A percentile compares a stretch with the other conserved stretches of the same genome.
Evolutionary conservation across 2,329 filamentous ascomycete species (phyloP).

Genomic region (Bipolaris cookei): DNA sequence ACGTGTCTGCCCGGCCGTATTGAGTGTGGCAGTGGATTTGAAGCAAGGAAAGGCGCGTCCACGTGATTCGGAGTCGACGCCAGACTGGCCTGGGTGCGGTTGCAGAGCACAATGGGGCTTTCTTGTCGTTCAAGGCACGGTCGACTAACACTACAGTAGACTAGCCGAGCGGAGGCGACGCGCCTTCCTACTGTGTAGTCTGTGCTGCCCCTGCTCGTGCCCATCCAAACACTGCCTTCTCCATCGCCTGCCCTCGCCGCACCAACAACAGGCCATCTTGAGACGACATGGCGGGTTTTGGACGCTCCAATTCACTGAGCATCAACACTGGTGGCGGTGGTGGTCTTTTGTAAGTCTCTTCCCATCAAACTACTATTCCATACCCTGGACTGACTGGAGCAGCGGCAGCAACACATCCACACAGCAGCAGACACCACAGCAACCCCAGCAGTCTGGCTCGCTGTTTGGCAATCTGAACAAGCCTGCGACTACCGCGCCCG

Average conservation of each 20-base stretch:
- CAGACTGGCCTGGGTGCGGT: neutral
- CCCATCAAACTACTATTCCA: neutral
- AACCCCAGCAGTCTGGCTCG: conserved; percentile 27
- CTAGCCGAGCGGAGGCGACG: conserved; percentile 31
- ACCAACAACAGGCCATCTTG: neutral
- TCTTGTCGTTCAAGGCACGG: conserved; percentile 2
- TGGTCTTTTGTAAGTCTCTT: conserved; percentile 55
- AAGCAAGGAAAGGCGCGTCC: neutral
- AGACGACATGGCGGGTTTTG: conserved; percentile 51
- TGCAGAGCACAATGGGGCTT: conserved; percentile 14
- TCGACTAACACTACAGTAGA: neutral
- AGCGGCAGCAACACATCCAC: conserved; percentile 42
- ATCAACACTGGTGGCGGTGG: conserved; percentile 60
- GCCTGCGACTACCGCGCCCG: conserved; percentile 33
- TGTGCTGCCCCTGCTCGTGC: conserved; percentile 20
- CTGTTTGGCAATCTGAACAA: conserved; percentile 50
- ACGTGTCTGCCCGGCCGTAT: neutral
- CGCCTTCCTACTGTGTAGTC: conserved; percentile 15
- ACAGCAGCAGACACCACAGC: conserved; percentile 40
- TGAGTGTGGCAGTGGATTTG: neutral
- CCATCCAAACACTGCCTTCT: conserved; percentile 11
- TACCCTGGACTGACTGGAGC: conserved; percentile 28
- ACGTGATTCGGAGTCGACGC: neutral
- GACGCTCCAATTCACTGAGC: conserved; percentile 58
- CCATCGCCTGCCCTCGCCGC: neutral